Conservation (phyloP, 441 rosid genomes). For the Gossypium gossypioides region DNA sequence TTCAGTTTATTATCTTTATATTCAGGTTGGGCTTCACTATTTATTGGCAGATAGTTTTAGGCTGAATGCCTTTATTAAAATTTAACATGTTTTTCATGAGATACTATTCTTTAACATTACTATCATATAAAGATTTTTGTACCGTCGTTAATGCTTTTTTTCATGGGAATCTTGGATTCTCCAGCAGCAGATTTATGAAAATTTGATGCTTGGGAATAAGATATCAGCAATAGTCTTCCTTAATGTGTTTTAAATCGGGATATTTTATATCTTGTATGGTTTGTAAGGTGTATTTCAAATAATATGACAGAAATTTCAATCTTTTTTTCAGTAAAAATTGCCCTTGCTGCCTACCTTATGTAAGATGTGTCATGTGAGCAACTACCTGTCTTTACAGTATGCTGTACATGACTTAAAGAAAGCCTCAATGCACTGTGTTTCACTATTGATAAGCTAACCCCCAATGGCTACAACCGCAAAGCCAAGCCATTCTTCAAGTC, state of each 20-base stretch:
- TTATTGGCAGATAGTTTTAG: background rate
- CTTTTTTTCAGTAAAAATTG: background rate
- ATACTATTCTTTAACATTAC: background rate
- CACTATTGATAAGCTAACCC: background rate
- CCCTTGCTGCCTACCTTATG: background rate
- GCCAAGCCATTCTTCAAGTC: slow-evolving; percentile 1
- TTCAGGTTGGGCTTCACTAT: background rate
- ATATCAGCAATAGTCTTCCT: background rate
- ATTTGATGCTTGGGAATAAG: slow-evolving; percentile 2
- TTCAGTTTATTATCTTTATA: background rate
- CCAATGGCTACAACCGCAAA: background rate
- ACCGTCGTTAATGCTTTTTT: background rate
- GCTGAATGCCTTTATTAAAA: background rate
- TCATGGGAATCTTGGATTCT: background rate
- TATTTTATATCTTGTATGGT: background rate
- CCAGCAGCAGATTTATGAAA: background rate
- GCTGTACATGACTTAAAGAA: background rate
- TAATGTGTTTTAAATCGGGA: background rate
- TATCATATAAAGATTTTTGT: background rate
- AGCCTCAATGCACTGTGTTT: background rate
- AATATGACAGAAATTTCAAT: background rate
- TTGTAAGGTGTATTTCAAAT: background rate
- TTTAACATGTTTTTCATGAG: background rate
- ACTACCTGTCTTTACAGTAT: background rate
- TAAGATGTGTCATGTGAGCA: background rate